A percentile compares a stretch with the other conserved stretches of the same genome.
phyloP scores from a whole-genome alignment of 768 basidiomycete genomes.

The Agrocybe praecox region DNA sequence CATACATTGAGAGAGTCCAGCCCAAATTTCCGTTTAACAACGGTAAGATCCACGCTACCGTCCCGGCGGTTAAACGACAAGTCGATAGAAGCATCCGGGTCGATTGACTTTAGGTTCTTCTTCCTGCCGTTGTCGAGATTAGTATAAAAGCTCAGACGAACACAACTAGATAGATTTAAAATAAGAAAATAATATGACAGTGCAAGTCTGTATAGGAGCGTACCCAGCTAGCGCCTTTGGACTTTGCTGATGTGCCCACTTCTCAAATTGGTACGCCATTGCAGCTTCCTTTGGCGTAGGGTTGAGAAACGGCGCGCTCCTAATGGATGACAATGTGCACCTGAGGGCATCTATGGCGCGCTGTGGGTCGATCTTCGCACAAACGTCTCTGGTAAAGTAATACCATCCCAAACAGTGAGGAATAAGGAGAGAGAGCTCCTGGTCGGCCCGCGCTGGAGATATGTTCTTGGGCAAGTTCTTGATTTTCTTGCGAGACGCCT shows the following conservation, averaged over 20 bases:
- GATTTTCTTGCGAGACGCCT: neutral
- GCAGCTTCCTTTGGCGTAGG: neutral
- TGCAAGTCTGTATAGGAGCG: neutral
- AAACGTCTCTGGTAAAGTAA: neutral
- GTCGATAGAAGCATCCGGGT: neutral
- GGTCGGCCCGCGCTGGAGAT: too few species aligned
- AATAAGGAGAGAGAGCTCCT: neutral
- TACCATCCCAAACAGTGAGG: neutral
- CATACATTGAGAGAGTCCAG: slow-evolving; percentile 8
- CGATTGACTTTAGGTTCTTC: neutral
- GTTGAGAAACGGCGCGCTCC: neutral
- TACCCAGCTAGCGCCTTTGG: neutral
- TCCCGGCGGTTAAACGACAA: neutral
- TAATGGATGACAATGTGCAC: neutral
- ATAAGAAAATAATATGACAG: neutral
- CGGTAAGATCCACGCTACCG: neutral
- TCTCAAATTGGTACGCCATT: neutral
- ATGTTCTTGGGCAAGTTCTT: neutral
- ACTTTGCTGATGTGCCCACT: neutral
- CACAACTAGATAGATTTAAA: neutral
- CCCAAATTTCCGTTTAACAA: slow-evolving; percentile 1
- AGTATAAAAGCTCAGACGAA: neutral
- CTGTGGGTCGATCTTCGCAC: neutral
- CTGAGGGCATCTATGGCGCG: neutral
- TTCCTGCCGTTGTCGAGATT: neutral